Conservation (phyloP, 1,139 yeast species). For the Pichia sp. region DNA sequence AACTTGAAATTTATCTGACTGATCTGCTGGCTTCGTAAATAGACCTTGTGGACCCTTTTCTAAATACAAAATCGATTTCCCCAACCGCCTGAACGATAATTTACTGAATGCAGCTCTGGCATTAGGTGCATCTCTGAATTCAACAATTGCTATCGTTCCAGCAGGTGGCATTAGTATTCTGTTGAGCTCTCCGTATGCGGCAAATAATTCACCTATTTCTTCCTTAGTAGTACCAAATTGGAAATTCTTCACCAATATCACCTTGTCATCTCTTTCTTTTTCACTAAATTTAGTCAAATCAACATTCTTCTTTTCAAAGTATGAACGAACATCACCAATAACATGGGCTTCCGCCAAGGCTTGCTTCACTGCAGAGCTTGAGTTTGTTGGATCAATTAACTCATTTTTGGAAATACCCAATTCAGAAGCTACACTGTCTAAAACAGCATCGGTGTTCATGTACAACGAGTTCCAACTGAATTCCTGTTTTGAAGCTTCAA, state of each 20-base stretch:
- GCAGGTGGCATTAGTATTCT: slow-evolving; percentile 93
- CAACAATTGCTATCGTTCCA: slow-evolving; percentile 95
- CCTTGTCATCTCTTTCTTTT: slow-evolving; percentile 74
- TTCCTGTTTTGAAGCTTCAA: slow-evolving; percentile 77
- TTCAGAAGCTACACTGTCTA: slow-evolving; percentile 81
- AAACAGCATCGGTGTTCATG: slow-evolving; percentile 86
- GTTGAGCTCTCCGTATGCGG: slow-evolving; percentile 73
- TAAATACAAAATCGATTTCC: slow-evolving; percentile 77
- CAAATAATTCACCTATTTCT: slow-evolving; percentile 77
- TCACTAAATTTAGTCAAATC: slow-evolving; percentile 70
- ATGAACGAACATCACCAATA: slow-evolving; percentile 83
- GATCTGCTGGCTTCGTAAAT: slow-evolving; percentile 56
- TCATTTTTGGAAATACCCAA: slow-evolving; percentile 81
- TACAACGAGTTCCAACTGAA: slow-evolving; percentile 94
- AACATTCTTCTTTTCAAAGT: slow-evolving; percentile 79
- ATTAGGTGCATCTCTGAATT: slow-evolving; percentile 74
- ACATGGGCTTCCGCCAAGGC: slow-evolving; percentile 98
- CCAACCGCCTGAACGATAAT: slow-evolving; percentile 80
- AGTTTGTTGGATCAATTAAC: slow-evolving; percentile 79
- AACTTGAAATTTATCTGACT: slow-evolving; percentile 33
- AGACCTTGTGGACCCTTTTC: slow-evolving; percentile 92
- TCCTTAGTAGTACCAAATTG: slow-evolving; percentile 79
- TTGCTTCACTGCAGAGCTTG: slow-evolving; percentile 92
- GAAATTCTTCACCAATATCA: slow-evolving; percentile 82
- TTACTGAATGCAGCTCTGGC: slow-evolving; percentile 90